A percentile compares a stretch with the other conserved stretches of the same genome.
Evolutionary conservation across 2,329 filamentous ascomycete species (phyloP).

Genomic region (Aspergillus sp.): DNA sequence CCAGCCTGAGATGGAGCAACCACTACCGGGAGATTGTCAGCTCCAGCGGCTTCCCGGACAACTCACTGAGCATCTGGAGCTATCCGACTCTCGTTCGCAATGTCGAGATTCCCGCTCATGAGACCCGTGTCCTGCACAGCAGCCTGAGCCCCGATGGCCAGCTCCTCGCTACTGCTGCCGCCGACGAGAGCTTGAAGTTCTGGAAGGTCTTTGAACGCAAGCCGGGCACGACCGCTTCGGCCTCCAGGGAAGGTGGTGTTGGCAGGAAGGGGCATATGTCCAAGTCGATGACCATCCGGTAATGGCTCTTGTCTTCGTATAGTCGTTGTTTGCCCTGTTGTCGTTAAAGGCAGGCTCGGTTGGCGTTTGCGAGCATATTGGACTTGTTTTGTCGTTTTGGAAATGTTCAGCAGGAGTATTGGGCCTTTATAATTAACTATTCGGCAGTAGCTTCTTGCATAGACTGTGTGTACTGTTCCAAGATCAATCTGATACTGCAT

Average conservation of each 20-base stretch:
- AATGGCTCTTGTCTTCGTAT: conserved; percentile 23
- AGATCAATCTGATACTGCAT: too few species aligned
- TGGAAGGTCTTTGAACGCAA: conserved; percentile 99
- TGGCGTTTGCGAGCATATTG: conserved; percentile 1
- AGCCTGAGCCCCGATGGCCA: conserved; percentile 95
- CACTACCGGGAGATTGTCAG: conserved; percentile 97
- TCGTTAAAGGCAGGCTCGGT: too few species aligned
- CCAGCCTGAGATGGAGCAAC: conserved; percentile 89
- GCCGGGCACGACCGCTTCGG: conserved; percentile 58
- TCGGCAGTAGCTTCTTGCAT: too few species aligned
- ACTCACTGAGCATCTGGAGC: conserved; percentile 97
- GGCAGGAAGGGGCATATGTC: conserved; percentile 74
- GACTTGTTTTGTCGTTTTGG: neutral
- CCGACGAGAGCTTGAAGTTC: conserved; percentile 97
- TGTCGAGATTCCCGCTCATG: conserved; percentile 93
- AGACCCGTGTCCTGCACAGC: conserved; percentile 93
- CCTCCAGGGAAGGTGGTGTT: conserved; percentile 54
- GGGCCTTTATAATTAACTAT: too few species aligned
- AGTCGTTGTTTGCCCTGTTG: conserved; percentile 2
- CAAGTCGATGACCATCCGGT: conserved; percentile 93
- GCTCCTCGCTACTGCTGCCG: conserved; percentile 91
- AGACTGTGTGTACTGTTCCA: too few species aligned
- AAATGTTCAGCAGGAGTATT: neutral
- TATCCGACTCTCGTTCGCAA: conserved; percentile 96
- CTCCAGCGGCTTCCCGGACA: conserved; percentile 97